Conservation (phyloP, 805 yeast species). For the Saccharomycopsis fibuligera region DNA sequence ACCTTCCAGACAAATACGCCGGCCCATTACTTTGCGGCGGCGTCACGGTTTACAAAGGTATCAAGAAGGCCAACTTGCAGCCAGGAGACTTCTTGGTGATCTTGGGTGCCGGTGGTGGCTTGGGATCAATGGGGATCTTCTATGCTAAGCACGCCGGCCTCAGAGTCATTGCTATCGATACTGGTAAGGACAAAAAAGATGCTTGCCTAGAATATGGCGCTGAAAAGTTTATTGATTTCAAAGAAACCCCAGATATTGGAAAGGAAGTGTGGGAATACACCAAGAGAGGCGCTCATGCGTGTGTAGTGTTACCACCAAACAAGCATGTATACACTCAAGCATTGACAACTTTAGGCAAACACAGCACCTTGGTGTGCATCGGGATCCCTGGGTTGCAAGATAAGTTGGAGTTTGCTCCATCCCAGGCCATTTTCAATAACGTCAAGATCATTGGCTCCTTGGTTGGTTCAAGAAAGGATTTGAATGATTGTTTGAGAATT, state of each 20-base stretch:
- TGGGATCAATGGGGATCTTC: slow-evolving; percentile 71
- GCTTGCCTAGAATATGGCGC: slow-evolving; percentile 54
- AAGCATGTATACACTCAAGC: slow-evolving; percentile 22
- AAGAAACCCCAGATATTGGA: slow-evolving; percentile 43
- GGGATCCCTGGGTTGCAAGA: slow-evolving; percentile 23
- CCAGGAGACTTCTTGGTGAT: slow-evolving; percentile 73
- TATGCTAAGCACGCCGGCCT: slow-evolving; percentile 73
- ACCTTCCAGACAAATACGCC: slow-evolving; percentile 28
- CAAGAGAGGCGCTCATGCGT: slow-evolving; percentile 66
- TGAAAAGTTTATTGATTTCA: slow-evolving; percentile 55
- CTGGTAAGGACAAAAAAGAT: slow-evolving; percentile 60
- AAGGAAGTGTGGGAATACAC: slow-evolving; percentile 38
- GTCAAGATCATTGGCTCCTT: slow-evolving; percentile 23
- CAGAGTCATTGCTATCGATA: slow-evolving; percentile 66
- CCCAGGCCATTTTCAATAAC: slow-evolving; percentile 16
- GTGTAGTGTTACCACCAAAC: slow-evolving; percentile 29
- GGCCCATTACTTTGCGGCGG: slow-evolving; percentile 66
- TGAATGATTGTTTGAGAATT: slow-evolving; percentile 24
- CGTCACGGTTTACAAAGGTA: slow-evolving; percentile 62
- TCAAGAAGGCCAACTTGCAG: slow-evolving; percentile 47
- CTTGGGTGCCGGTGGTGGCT: slow-evolving; percentile 80
- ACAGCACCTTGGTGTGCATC: slow-evolving; percentile 24
- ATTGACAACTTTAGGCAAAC: slow-evolving; percentile 20
- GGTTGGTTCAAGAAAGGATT: slow-evolving; percentile 25
- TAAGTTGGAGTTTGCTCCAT: slow-evolving; percentile 20